Conservation (phyloP, 78 protist species). For the slime mould (Dictyostelium discoideum) region dicty_2.7 NC_007089.4:5591501-5592000, state of each 20-base stretch:
- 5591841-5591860: constrained; percentile 23
- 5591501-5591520: not conserved
- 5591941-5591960: not conserved
- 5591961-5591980: constrained; percentile 53
- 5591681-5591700: too few relatives aligned
- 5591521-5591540: not conserved
- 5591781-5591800: constrained; percentile 46
- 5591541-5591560: constrained; percentile 61
- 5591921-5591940: constrained; percentile 27
- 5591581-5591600: constrained; percentile 27
- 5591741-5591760: not conserved
- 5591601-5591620: not conserved
- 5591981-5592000: not conserved
- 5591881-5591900: constrained; percentile 11
- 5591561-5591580: constrained; percentile 55
- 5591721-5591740: too few relatives aligned
- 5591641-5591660: constrained; percentile 27
- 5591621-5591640: constrained; percentile 63
- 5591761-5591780: constrained; percentile 56
- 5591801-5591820: constrained; percentile 42
- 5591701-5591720: too few relatives aligned
- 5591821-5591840: not conserved
- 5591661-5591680: too few relatives aligned
- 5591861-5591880: constrained; percentile 51
- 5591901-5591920: constrained; percentile 39